Evolutionary conservation across 257 asterid genomes (phyloP), one percentile per base, ranked within the genome.

Genomic region (Solanum chmielewskii): DNA sequence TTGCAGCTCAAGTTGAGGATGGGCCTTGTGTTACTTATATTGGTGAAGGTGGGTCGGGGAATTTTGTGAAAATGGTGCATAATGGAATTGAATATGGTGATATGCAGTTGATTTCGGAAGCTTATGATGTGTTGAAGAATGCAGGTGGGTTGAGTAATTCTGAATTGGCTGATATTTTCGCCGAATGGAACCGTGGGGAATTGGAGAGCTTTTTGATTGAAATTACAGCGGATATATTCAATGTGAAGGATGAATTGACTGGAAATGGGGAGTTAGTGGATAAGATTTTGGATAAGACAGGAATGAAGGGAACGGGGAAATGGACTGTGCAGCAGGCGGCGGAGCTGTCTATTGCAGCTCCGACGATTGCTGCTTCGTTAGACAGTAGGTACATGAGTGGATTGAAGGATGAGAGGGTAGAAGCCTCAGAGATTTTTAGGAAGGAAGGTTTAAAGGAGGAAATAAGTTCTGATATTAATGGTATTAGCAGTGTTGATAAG

Each of bases 311-410:
- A 23, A 93, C 99, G 0, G 99, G 99, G 9, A 96, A 96, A 87
- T 96, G 99, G 99, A 95, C 98, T 1, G 99, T 96, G 74, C 99
- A 96, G 94, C 98, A 96, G 89, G 99, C 99, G 0, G 99, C 99
- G 0, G 99, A 96, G 92, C 90, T 96, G 6, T 93, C 98, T 2
- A 92, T 96, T 71, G 99, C 99, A 0, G 99, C 98, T 13, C 99
- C 99, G 1, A 96, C 99, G 0, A 96, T 96, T 59, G 98, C 98
- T 0, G 99, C 99, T 16, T 95, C 98, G 0, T 89, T 96, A 60
- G 99, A 96, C 83, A 35, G 93, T 81, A 86, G 99, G 89, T 96
- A 91, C 23, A 89, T 96, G 95, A 96, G 99, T 68, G 98, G 98
- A n/a, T 88, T 96, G 88, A 96, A 96, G 92, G 98, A 93, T 2